Base-by-base conservation (phyloP, 257 asterid genomes). In the Datura wrightii region DNA sequence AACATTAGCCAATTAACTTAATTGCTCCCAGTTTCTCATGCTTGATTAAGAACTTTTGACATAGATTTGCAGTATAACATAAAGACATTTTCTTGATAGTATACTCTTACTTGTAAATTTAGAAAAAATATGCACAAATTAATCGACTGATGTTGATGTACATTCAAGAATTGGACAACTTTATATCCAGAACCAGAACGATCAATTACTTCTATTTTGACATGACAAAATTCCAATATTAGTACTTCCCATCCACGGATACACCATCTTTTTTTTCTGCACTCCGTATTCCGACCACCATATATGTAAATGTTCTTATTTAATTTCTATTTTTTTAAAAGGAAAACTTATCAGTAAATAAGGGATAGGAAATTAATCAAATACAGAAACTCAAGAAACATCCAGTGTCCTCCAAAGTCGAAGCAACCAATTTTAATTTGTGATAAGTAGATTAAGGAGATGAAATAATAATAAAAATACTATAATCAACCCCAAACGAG, bases 311-410 rank as follows among this genome's bases (percentile, higher is more conserved):
- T 24, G 69, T 19, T 62, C 62, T 55, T 16, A 55, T 37, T 16
- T 70, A 42, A 1, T 67, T 69, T 14, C 54, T 8, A 9, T 5
- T 70, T 18, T 44, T 18, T 14, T 24, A 24, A 1, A 0, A 37
- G 14, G 37, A 19, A 6, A 44, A 42, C 46, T 34, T 18, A 13
- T 34, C 50, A n/a, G 18, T 3, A 72, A 74, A 11, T 10, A 31
- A 50, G 11, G 60, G 13, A 48, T 10, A 48, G 5, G n/a, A 46
- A 44, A 1, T 50, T n/a, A 10, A 72, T 72, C 19, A 46, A 72
- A 72, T 46, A 72, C 58, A 72, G 24, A 48, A 48, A 37, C 76
- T 66, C 19, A 6, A 66, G 50, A n/a, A 66, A 37, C 76, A 63
- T 9, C 39, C 39, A 62, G 18, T 62, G 70, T 19, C 76, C 24